Conservation (phyloP, 306 rosid genomes). For the Begonia peltatifolia region DNA sequence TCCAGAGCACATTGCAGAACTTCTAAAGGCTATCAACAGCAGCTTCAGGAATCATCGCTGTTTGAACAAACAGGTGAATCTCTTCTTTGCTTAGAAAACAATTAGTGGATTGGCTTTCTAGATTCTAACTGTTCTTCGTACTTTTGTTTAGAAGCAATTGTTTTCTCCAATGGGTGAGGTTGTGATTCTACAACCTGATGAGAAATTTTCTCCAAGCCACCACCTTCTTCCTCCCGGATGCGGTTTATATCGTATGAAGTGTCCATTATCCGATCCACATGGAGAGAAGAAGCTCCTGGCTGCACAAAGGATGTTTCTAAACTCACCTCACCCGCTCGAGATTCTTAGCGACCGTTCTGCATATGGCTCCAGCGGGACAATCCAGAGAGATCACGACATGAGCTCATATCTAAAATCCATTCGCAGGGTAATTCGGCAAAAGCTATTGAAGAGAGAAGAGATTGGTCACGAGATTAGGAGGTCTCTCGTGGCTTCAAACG, state of each 20-base stretch:
- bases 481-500: conserved; percentile 33
- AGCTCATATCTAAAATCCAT: conserved; percentile 55
- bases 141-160: conserved; percentile 43
- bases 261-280: no score
- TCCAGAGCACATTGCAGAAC: conserved; percentile 67
- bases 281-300: conserved; percentile 53
- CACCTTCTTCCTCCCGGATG: conserved; percentile 76
- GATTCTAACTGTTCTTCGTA: background rate
- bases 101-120: no score
- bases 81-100: background rate
- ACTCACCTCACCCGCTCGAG: conserved; percentile 96
- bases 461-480: conserved; percentile 62
- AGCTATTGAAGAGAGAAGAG: conserved; percentile 55
- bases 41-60: conserved; percentile 86
- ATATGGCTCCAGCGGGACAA: conserved; percentile 69
- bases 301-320: conserved; percentile 52
- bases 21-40: conserved; percentile 75
- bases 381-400: conserved; percentile 92
- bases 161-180: conserved; percentile 87
- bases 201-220: conserved; percentile 75
- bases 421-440: conserved; percentile 58
- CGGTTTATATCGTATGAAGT: conserved; percentile 54
- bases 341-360: conserved; percentile 69
- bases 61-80: conserved; percentile 58
- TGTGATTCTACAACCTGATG: conserved; percentile 83